phyloP scores from a whole-genome alignment of 2,329 filamentous ascomycete species.

The Plectosphaerella cucumerina region DNA sequence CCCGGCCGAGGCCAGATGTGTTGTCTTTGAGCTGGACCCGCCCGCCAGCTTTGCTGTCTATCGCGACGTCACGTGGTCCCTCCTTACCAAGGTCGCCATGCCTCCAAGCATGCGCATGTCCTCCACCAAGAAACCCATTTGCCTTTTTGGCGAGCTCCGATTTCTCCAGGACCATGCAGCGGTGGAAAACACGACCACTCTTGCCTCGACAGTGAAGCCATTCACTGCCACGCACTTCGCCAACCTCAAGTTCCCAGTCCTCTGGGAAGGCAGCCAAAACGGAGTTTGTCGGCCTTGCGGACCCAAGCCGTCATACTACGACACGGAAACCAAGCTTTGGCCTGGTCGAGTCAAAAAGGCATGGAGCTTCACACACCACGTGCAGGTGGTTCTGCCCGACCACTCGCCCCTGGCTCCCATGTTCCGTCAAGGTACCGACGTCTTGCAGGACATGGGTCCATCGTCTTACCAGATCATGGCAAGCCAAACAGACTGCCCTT shows the following conservation, averaged over 20 bases:
- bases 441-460: conserved; percentile 30
- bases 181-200: neutral
- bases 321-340: conserved; percentile 33
- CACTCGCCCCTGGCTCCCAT: neutral
- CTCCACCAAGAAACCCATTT: too few relatives aligned
- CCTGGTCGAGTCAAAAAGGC: conserved; percentile 19
- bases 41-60: conserved; percentile 30
- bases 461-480: conserved; percentile 53
- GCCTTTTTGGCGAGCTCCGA: too few relatives aligned
- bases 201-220: conserved; percentile 1
- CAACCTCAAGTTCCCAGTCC: conserved; percentile 18
- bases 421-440: conserved; percentile 16
- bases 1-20: conserved; percentile 21
- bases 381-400: conserved; percentile 27
- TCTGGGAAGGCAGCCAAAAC: conserved; percentile 18
- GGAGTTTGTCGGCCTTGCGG: conserved; percentile 41
- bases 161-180: too few relatives aligned
- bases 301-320: conserved; percentile 43
- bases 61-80: conserved; percentile 34
- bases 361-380: conserved; percentile 42
- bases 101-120: neutral
- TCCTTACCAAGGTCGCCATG: neutral
- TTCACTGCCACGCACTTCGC: conserved; percentile 22
- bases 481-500: conserved; percentile 42
- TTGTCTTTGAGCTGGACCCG: conserved; percentile 36